These are phyloP conservation scores for Chrysoporthe deuterocubensis DNA, from an alignment of 2,329 filamentous ascomycete genomes.

Conservation along the genomic window DNA sequence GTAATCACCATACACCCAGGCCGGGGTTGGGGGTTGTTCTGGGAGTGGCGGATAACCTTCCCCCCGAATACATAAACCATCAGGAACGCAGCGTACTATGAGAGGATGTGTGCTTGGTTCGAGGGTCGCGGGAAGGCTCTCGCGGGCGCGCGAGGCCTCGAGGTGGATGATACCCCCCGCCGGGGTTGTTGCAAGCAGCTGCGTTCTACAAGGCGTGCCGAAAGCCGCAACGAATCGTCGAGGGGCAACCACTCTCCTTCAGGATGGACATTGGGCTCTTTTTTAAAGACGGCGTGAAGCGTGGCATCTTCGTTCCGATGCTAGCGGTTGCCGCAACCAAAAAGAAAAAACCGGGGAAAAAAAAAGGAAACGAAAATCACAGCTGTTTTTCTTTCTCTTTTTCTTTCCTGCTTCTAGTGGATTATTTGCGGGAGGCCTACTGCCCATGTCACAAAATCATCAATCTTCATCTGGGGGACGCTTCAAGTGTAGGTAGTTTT, in stretches of 20 bases:
- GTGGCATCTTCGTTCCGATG: background rate
- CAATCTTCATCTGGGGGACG: background rate
- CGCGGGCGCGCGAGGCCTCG: background rate
- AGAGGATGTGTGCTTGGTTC: too few relatives aligned
- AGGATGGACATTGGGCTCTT: conserved; percentile 7
- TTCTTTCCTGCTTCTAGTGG: background rate
- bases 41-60: background rate
- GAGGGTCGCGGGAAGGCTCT: background rate
- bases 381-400: background rate
- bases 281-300: background rate
- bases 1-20: background rate
- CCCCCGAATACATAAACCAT: background rate
- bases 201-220: background rate
- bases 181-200: background rate
- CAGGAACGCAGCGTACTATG: background rate
- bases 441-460: background rate
- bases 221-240: conserved; percentile 10
- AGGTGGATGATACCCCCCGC: background rate
- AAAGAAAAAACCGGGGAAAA: background rate
- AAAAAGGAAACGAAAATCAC: background rate
- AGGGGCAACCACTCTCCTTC: conserved; percentile 4
- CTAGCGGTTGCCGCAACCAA: background rate
- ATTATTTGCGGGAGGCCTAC: background rate
- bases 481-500: conserved; percentile 3
- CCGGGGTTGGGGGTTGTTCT: background rate